A percentile compares a stretch with the other conserved stretches of the same genome.
phyloP scores from a whole-genome alignment of 75 land plant genomes.

The Selaginella moellendorffii region DNA sequence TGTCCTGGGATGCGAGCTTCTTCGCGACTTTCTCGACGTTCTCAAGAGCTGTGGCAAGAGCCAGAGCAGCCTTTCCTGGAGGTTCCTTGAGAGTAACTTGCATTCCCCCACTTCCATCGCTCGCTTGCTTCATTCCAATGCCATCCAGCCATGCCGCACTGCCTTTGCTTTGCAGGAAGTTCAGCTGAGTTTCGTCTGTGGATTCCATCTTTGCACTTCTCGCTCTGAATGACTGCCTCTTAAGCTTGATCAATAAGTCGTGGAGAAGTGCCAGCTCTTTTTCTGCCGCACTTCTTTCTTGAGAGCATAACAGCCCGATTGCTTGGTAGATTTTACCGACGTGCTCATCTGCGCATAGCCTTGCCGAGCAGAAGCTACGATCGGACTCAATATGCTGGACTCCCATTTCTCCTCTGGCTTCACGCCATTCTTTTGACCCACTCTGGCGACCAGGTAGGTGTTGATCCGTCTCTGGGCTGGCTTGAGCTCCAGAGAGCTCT shows the following conservation, averaged over 20 bases:
- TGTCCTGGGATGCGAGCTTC: not conserved
- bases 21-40: not conserved
- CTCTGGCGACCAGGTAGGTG: slow-evolving; percentile 66
- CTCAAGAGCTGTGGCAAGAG: not conserved
- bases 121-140: not conserved
- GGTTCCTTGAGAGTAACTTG: not conserved
- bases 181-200: not conserved
- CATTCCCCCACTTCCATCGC: not conserved
- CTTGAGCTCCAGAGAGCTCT: slow-evolving; percentile 18
- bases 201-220: slow-evolving; percentile 22
- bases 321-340: slow-evolving; percentile 38
- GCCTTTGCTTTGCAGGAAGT: no score
- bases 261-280: slow-evolving; percentile 11
- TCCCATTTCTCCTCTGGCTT: slow-evolving; percentile 57
- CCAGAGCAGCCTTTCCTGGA: not conserved
- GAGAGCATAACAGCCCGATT: no score
- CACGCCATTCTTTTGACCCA: slow-evolving; percentile 77
- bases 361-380: slow-evolving; percentile 28
- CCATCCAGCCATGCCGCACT: not conserved
- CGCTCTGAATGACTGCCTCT: slow-evolving; percentile 31
- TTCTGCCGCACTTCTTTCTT: no score
- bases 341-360: slow-evolving; percentile 66
- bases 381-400: not conserved
- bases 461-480: not conserved
- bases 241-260: slow-evolving; percentile 31